A percentile compares a stretch with the other conserved stretches of the same genome.
phyloP scores from a whole-genome alignment of 1,284 basidiomycete species.

The Ceraceosorus guamensis region DNA sequence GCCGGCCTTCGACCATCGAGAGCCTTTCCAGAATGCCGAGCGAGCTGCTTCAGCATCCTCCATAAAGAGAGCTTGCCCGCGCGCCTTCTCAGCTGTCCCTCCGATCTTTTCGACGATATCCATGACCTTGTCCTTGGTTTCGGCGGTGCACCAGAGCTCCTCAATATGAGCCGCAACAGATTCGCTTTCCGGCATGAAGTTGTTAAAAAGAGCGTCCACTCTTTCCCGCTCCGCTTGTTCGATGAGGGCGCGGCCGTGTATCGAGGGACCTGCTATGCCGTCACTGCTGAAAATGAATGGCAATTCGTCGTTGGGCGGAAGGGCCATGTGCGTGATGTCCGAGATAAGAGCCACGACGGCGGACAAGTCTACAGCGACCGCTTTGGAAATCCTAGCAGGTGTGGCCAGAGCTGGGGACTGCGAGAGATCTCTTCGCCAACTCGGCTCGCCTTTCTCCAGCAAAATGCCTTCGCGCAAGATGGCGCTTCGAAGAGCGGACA shows the following conservation, averaged over 20 bases:
- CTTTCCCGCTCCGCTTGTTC: constrained; percentile 22
- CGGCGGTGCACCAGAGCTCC: constrained; percentile 1
- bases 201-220: constrained; percentile 5
- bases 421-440: not conserved
- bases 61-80: constrained; percentile 18
- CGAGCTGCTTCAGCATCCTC: constrained; percentile 7
- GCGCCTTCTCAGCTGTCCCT: constrained; percentile 21
- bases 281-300: not conserved
- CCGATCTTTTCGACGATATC: constrained; percentile 15
- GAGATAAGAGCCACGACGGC: constrained; percentile 35
- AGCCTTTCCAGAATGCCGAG: constrained; percentile 18
- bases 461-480: not conserved
- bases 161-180: not conserved
- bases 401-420: constrained; percentile 8
- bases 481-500: constrained; percentile 6
- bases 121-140: constrained; percentile 7
- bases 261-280: not conserved
- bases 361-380: constrained; percentile 31
- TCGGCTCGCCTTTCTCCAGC: not conserved
- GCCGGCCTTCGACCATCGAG: constrained; percentile 13
- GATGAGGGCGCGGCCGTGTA: not conserved
- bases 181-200: not conserved
- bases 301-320: not conserved
- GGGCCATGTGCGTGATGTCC: constrained; percentile 26
- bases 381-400: constrained; percentile 9